Conservation (phyloP, 208 protist species). For the Phytomonas francai region DNA sequence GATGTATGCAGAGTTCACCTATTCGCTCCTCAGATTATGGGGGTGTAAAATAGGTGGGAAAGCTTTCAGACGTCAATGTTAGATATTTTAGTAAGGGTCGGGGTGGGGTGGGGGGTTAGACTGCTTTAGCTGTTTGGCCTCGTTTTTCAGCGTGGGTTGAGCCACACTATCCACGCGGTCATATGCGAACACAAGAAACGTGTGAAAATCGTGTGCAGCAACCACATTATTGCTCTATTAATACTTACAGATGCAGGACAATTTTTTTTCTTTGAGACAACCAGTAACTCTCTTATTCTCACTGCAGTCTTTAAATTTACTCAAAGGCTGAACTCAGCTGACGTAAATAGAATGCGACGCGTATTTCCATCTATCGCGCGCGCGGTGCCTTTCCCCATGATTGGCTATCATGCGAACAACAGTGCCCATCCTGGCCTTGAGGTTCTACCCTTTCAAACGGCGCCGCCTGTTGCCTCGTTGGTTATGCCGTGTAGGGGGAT, state of each 20-base stretch:
- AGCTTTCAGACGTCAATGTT: background rate
- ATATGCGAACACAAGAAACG: background rate
- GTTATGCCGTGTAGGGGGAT: background rate
- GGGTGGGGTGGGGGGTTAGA: background rate
- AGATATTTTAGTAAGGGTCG: background rate
- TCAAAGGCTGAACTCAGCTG: background rate
- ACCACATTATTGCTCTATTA: background rate
- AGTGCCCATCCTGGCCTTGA: background rate
- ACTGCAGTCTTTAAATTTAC: background rate
- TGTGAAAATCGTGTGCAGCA: background rate
- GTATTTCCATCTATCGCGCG: background rate
- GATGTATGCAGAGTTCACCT: background rate
- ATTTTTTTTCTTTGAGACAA: background rate
- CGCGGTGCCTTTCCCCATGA: background rate
- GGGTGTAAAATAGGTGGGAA: background rate
- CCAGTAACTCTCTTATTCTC: background rate
- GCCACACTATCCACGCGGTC: background rate
- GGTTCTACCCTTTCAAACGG: slow-evolving; percentile 6
- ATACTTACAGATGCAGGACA: background rate
- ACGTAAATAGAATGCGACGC: background rate
- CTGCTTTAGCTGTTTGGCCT: background rate
- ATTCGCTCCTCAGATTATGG: background rate
- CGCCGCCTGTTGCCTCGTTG: background rate
- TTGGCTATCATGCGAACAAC: background rate
- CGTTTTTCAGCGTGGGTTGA: background rate